These are phyloP conservation scores for Penicillium vulpinum DNA, from an alignment of 2,329 filamentous ascomycete genomes.

Conservation along the genomic window DNA sequence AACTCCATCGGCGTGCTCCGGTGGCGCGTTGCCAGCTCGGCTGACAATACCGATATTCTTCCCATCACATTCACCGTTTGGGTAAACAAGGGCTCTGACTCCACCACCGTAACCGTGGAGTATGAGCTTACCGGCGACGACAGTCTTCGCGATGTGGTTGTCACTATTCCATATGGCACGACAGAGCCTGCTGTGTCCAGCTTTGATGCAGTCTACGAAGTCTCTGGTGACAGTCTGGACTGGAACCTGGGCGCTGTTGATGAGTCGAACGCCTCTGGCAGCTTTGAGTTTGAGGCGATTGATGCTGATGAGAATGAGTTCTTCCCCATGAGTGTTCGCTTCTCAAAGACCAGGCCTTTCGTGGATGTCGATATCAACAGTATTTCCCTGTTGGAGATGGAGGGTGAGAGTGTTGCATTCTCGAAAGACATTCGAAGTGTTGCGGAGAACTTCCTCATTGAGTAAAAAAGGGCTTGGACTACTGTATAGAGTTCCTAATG, in stretches of 20 bases:
- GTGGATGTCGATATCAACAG: constrained; percentile 80
- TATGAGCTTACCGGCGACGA: constrained; percentile 88
- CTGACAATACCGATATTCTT: constrained; percentile 75
- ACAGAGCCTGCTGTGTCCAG: constrained; percentile 86
- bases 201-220: constrained; percentile 92
- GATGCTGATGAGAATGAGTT: constrained; percentile 90
- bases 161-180: constrained; percentile 82
- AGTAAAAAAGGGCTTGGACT: constrained; percentile 34
- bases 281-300: constrained; percentile 93
- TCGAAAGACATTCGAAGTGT: constrained; percentile 48
- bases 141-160: constrained; percentile 76
- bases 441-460: constrained; percentile 48
- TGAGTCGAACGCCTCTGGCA: constrained; percentile 76
- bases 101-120: constrained; percentile 88
- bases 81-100: constrained; percentile 84
- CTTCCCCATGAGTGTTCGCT: constrained; percentile 94
- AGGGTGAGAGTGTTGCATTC: constrained; percentile 46
- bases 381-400: constrained; percentile 47
- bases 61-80: constrained; percentile 97
- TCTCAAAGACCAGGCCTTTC: constrained; percentile 82
- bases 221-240: constrained; percentile 87
- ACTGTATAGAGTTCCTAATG: constrained; percentile 42
- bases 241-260: constrained; percentile 90
- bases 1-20: constrained; percentile 89
- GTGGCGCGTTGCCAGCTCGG: constrained; percentile 79